phyloP scores from a whole-genome alignment of 2,329 filamentous ascomycete species.

The Dendryphion nanum region DNA sequence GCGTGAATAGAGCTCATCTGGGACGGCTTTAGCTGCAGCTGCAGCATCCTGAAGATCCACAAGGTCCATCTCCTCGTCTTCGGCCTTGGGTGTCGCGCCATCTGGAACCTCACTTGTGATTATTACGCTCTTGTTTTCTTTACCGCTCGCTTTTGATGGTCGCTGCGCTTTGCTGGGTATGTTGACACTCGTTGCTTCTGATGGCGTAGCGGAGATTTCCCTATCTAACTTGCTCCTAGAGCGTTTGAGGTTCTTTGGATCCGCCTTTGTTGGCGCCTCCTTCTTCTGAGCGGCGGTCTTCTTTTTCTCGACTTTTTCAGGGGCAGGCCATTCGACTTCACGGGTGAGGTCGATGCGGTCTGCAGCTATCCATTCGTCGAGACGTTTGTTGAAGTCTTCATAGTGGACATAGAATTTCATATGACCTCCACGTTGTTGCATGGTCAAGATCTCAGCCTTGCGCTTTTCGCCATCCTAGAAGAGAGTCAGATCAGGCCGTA shows the following conservation, averaged over 20 bases:
- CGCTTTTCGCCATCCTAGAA: slow-evolving; percentile 73
- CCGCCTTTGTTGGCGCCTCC: slow-evolving; percentile 43
- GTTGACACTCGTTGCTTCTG: slow-evolving; percentile 53
- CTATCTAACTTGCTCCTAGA: slow-evolving; percentile 49
- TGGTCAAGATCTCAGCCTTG: slow-evolving; percentile 94
- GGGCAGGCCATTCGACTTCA: slow-evolving; percentile 94
- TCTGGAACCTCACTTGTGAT: slow-evolving; percentile 49
- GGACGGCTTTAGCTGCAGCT: slow-evolving; percentile 52
- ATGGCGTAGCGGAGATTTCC: slow-evolving; percentile 56
- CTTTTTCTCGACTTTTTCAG: slow-evolving; percentile 84
- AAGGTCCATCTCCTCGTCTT: slow-evolving; percentile 53
- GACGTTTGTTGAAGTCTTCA: slow-evolving; percentile 93
- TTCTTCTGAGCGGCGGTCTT: slow-evolving; percentile 59
- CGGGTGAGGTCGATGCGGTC: slow-evolving; percentile 80
- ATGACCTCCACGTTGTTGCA: slow-evolving; percentile 83
- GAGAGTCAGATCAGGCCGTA: background rate
- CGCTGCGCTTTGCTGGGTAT: slow-evolving; percentile 46
- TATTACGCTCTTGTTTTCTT: slow-evolving; percentile 56
- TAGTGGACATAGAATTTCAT: slow-evolving; percentile 96
- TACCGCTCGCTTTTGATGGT: slow-evolving; percentile 58
- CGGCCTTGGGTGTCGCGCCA: slow-evolving; percentile 48
- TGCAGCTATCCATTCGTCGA: slow-evolving; percentile 84
- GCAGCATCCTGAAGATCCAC: slow-evolving; percentile 54
- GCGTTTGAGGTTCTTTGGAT: slow-evolving; percentile 47
- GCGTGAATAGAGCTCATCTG: slow-evolving; percentile 62